phyloP scores from a whole-genome alignment of 768 basidiomycete species.

The Hemileccinum rubropunctum region DNA sequence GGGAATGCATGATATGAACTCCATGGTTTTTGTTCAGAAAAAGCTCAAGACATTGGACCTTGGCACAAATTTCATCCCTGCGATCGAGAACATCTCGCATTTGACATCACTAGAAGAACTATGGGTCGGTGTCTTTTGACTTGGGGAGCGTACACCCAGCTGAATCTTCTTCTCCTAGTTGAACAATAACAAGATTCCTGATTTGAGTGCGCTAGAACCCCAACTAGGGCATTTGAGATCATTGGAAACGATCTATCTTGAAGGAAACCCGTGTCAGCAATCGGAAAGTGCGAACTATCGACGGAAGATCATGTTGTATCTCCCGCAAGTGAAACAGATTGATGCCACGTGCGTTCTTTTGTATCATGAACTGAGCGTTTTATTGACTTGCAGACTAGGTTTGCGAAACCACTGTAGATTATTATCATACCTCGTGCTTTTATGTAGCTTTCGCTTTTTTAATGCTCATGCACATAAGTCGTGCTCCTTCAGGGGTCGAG shows the following conservation, averaged over 20 bases:
- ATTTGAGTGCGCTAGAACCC: conserved; percentile 62
- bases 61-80: conserved; percentile 78
- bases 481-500: no score
- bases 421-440: conserved; percentile 59
- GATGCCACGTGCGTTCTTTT: conserved; percentile 84
- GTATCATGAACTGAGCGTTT: not conserved
- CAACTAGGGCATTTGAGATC: conserved; percentile 59
- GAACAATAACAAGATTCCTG: conserved; percentile 81
- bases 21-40: conserved; percentile 27
- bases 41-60: conserved; percentile 86
- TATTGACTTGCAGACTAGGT: conserved; percentile 2
- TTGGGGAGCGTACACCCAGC: not conserved
- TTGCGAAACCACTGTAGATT: conserved; percentile 78
- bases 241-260: conserved; percentile 89
- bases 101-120: conserved; percentile 80
- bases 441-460: no score
- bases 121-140: conserved; percentile 66
- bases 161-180: conserved; percentile 48
- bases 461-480: no score
- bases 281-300: conserved; percentile 76
- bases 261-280: conserved; percentile 89
- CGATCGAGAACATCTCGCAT: conserved; percentile 81
- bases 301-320: conserved; percentile 82
- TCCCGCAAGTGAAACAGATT: conserved; percentile 90
- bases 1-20: not conserved